phyloP scores from a whole-genome alignment of 1,284 basidiomycete species.

The Sporisorium exsertum region DNA sequence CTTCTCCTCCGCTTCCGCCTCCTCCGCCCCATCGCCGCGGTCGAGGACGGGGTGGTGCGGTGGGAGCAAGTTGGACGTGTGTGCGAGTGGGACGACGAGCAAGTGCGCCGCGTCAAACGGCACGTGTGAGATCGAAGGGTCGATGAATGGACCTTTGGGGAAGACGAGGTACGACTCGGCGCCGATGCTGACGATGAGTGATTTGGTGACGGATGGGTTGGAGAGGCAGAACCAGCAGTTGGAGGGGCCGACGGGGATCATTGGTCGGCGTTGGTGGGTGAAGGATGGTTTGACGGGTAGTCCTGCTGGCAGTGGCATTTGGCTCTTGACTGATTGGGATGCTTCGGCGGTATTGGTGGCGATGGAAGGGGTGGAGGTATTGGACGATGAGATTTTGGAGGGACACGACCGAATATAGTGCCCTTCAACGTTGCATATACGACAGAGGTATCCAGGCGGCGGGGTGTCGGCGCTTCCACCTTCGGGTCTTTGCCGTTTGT shows the following conservation, averaged over 20 bases:
- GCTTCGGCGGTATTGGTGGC: not conserved
- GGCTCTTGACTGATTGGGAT: not conserved
- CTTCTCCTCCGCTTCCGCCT: constrained; percentile 6
- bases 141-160: constrained; percentile 60
- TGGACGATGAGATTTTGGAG: not conserved
- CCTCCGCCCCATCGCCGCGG: not conserved
- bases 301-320: constrained; percentile 32
- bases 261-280: constrained; percentile 5
- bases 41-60: constrained; percentile 11
- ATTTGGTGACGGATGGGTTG: constrained; percentile 61
- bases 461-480: constrained; percentile 31
- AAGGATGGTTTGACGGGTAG: constrained; percentile 34
- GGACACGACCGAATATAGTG: constrained; percentile 57
- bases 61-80: constrained; percentile 32
- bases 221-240: constrained; percentile 69
- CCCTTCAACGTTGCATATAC: constrained; percentile 41
- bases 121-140: constrained; percentile 30
- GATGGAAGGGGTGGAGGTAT: not conserved
- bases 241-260: constrained; percentile 58
- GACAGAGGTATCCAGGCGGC: constrained; percentile 56
- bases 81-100: constrained; percentile 60
- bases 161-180: constrained; percentile 60
- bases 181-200: constrained; percentile 60
- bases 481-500: constrained; percentile 17
- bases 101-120: constrained; percentile 60